Base-by-base conservation (phyloP, 176 grass and related monocot genomes). In the Elaeis guineensis region DNA sequence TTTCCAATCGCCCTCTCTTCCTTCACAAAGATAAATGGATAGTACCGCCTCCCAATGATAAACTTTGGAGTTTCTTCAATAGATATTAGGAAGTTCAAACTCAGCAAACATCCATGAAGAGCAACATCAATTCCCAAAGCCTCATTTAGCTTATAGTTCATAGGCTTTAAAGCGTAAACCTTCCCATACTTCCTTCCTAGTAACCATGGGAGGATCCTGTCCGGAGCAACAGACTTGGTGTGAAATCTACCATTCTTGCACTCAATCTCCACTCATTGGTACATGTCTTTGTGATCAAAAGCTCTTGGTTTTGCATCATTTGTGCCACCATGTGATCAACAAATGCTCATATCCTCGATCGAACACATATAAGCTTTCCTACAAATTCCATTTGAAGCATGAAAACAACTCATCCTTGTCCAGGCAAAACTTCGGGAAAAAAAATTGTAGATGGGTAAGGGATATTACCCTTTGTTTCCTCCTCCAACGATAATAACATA, bases 391-490 rank as follows among this genome's bases (percentile, higher is more conserved):
- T 35, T 35, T 7, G 32, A 35, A 77, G 51, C 23, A 61, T 15
- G 61, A 59, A n/a, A 20, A 16, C 16, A 52, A 59, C 21, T 3
- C 0, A 35, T 35, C 32, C 32, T 35, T 11, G 32, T 35, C 32
- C 32, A 35, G 11, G 11, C 1, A 35, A 35, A 35, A 35, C 32
- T 35, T 35, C 23, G 12, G 30, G n/a, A 62, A 0, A 52, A 3
- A 28, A 32, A 51, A 61, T 50, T 72, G 15, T 29, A 19, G 18
- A 51, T 52, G 25, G 51, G 55, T 68, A 15, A 32, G 19, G 26
- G 17, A 24, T 19, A n/a, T 49, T 21, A 75, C 71, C 86, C 86
- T 59, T 30, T 75, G 29, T 22, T 19, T 57, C 29, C 79, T 16
- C 77, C 86, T 35, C 32, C 32, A 1, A 7, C 32, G 32, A 35